A percentile compares a stretch with the other conserved stretches of the same genome.
phyloP scores from a whole-genome alignment of 768 basidiomycete genomes.

The Cyathus striatus region DNA sequence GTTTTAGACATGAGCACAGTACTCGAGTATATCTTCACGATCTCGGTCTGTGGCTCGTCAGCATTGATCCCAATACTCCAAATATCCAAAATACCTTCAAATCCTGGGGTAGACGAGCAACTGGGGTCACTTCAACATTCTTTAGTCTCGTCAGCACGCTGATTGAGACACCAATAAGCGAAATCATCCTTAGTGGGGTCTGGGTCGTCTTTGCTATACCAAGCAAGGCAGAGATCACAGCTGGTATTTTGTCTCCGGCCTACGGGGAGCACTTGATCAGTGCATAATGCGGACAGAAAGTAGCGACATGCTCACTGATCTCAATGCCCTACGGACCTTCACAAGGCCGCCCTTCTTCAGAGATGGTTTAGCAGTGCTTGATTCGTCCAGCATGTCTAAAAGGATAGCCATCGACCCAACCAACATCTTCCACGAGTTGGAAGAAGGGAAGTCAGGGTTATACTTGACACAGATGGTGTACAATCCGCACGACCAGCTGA shows the following conservation, averaged over 20 bases:
- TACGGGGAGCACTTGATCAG: slow-evolving; percentile 8
- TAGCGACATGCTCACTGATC: slow-evolving; percentile 50
- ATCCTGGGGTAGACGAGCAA: slow-evolving; percentile 36
- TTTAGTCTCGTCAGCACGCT: slow-evolving; percentile 71
- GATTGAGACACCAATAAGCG: slow-evolving; percentile 64
- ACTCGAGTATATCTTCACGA: slow-evolving; percentile 55
- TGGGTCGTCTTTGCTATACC: slow-evolving; percentile 43
- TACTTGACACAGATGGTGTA: slow-evolving; percentile 46
- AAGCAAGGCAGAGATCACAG: slow-evolving; percentile 51
- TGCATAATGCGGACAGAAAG: neutral
- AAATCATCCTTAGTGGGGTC: slow-evolving; percentile 28
- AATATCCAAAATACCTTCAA: slow-evolving; percentile 34
- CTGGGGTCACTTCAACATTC: slow-evolving; percentile 36
- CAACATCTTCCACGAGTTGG: slow-evolving; percentile 47
- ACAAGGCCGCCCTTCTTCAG: slow-evolving; percentile 58
- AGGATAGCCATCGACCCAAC: slow-evolving; percentile 53
- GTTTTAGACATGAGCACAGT: slow-evolving; percentile 66
- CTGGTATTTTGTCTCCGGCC: slow-evolving; percentile 38
- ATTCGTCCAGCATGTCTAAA: slow-evolving; percentile 55
- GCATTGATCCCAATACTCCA: neutral
- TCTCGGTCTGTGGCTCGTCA: slow-evolving; percentile 36
- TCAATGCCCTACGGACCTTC: slow-evolving; percentile 59
- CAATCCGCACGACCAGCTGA: slow-evolving; percentile 66
- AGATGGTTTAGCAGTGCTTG: slow-evolving; percentile 48
- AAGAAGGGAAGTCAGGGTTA: slow-evolving; percentile 38